phyloP scores from a whole-genome alignment of 177 flowering plant genomes.

The Vitis hybrid region DNA sequence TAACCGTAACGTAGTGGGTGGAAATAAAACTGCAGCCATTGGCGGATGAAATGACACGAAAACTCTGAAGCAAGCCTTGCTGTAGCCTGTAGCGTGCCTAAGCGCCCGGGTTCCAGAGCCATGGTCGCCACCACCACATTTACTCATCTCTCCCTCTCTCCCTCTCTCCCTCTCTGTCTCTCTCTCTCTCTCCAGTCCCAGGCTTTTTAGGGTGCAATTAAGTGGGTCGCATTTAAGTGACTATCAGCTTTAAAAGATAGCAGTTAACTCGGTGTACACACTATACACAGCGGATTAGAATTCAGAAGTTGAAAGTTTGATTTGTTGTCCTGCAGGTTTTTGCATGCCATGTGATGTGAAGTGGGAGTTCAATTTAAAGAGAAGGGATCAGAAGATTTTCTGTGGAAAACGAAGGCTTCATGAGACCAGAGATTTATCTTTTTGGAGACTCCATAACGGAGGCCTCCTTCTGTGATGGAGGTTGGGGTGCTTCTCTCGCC shows the following conservation, averaged over 20 bases:
- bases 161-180: conserved; percentile 11
- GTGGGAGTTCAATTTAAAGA: too few relatives aligned
- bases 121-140: neutral
- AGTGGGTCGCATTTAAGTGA: neutral
- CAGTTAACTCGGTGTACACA: too few relatives aligned
- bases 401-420: conserved; percentile 12
- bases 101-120: too few relatives aligned
- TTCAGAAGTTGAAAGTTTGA: too few relatives aligned
- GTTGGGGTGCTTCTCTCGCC: conserved; percentile 80
- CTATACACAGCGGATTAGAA: too few relatives aligned
- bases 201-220: neutral
- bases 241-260: too few relatives aligned
- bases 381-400: neutral
- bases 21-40: neutral
- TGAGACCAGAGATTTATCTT: conserved; percentile 76
- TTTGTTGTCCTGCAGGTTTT: too few relatives aligned
- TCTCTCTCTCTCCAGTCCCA: neutral
- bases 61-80: too few relatives aligned
- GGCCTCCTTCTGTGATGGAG: conserved; percentile 57
- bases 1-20: too few relatives aligned
- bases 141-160: neutral
- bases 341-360: neutral
- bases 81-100: too few relatives aligned
- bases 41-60: too few relatives aligned
- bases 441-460: conserved; percentile 97